Evolutionary conservation across 2,329 filamentous ascomycete species (phyloP), one percentile per base, ranked within the genome.

Genomic region (Xylariaceae sp.): DNA sequence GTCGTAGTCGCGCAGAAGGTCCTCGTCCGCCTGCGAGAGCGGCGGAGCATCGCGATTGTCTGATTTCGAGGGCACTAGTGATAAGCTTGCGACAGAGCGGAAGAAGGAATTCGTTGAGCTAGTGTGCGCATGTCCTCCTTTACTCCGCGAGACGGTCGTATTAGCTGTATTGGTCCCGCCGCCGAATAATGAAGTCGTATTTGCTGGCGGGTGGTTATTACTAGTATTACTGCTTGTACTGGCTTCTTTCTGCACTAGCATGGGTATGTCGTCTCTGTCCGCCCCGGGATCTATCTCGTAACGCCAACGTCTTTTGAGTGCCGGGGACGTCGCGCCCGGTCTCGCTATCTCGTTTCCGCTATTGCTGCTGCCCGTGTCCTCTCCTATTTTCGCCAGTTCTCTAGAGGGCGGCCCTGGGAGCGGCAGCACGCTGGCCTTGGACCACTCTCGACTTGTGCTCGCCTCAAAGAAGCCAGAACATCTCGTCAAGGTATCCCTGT

Each of bases 391-490:
- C 27, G 82, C 73, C 46, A 88, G 71, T 55, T 85, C 69, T 57
- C 51, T 67, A 49, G 62, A 74, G 24, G 72, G 71, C 7, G 67
- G 62, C 37, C 71, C 68, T 15, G 69, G 66, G 27, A 68, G 54
- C 21, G 72, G 69, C 10, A 72, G 43, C 23, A 67, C 55, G 40
- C 70, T 73, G 6, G 75, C 72, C 55, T 75, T 75, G 20, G 86
- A 85, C 90, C 91, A 95, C 69, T 92, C 87, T 52, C 87, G 85
- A 65, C 85, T 91, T 37, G 87, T 92, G 68, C 86, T 90, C 20
- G 89, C 88, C 72, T 96, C 91, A 70, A 97, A 97, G 77, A 96
- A 97, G 13, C 91, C 92, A 5, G 92, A 96, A 67, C 89, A 96
- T 72, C 95, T 89, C 26, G 89, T 87, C 62, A 97, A 77, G 33